Evolutionary conservation across 1,139 yeast genomes (phyloP).

Genomic region (Candida labiduridarum): DNA sequence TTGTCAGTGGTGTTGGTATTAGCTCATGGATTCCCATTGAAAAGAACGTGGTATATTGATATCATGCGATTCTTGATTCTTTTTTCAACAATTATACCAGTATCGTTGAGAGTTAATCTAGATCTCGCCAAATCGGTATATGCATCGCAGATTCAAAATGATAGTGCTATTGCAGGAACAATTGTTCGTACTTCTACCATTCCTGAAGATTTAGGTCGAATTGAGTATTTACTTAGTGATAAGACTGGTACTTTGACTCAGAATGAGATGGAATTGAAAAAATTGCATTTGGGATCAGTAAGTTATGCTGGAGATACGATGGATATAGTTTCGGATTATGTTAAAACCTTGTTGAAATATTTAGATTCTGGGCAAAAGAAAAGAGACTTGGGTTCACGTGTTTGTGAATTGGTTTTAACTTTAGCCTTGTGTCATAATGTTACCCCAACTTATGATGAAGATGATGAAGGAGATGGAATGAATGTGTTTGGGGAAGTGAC

Average conservation of each 20-base stretch:
- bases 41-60: constrained; percentile 80
- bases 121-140: constrained; percentile 96
- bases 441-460: constrained; percentile 47
- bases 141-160: constrained; percentile 93
- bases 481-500: constrained; percentile 37
- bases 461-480: constrained; percentile 13
- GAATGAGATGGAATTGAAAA: constrained; percentile 96
- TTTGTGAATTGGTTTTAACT: constrained; percentile 77
- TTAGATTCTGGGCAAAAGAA: constrained; percentile 31
- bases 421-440: constrained; percentile 95
- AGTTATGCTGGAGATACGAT: constrained; percentile 91
- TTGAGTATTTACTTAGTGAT: constrained; percentile 89
- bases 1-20: constrained; percentile 78
- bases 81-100: constrained; percentile 95
- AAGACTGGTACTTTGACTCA: constrained; percentile 98
- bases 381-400: constrained; percentile 68
- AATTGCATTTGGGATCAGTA: constrained; percentile 88
- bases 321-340: constrained; percentile 81
- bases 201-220: constrained; percentile 96
- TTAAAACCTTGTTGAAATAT: constrained; percentile 34
- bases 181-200: constrained; percentile 96
- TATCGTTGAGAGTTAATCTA: constrained; percentile 87
- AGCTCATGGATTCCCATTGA: constrained; percentile 70
- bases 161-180: constrained; percentile 75
- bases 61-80: constrained; percentile 86